Conservation (phyloP, 106 monocot genomes). For the Narthecium ossifragum region DNA sequence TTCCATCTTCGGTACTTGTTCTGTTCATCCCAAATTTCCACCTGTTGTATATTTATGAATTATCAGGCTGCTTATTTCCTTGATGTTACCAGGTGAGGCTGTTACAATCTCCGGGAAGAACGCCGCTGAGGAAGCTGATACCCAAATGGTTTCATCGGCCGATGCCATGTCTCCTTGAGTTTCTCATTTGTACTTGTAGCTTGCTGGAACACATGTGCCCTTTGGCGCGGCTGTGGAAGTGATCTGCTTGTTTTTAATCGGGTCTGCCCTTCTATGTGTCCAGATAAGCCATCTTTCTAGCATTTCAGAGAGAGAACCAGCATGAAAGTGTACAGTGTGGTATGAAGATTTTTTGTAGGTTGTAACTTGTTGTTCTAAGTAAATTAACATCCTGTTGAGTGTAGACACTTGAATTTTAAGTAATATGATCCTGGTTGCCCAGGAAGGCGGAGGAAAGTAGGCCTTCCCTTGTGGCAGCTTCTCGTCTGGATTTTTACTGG, state of each 20-base stretch:
- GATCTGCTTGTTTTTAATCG: slow-evolving; percentile 21
- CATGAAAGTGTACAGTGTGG: background rate
- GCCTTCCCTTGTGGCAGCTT: slow-evolving; percentile 5
- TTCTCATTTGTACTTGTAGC: background rate
- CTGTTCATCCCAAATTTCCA: background rate
- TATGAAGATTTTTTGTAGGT: background rate
- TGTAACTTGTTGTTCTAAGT: background rate
- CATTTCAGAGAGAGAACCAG: background rate
- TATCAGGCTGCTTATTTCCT: background rate
- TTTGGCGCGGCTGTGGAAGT: slow-evolving; percentile 12
- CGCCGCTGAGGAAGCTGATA: slow-evolving; percentile 22
- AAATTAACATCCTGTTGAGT: background rate
- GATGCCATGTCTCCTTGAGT: slow-evolving; percentile 38
- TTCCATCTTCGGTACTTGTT: slow-evolving; percentile 39
- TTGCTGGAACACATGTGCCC: slow-evolving; percentile 1
- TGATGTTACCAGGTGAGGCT: slow-evolving; percentile 14
- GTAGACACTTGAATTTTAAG: background rate
- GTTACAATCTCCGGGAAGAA: slow-evolving; percentile 9
- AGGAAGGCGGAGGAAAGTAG: background rate
- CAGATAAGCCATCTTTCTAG: background rate
- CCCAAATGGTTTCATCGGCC: slow-evolving; percentile 25
- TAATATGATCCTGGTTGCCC: slow-evolving; percentile 2
- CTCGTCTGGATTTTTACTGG: background rate
- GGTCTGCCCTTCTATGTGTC: background rate
- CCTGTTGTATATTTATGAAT: background rate